These are phyloP conservation scores for Punica granatum DNA, from an alignment of 345 rosid species.

Conservation along the genomic window DNA sequence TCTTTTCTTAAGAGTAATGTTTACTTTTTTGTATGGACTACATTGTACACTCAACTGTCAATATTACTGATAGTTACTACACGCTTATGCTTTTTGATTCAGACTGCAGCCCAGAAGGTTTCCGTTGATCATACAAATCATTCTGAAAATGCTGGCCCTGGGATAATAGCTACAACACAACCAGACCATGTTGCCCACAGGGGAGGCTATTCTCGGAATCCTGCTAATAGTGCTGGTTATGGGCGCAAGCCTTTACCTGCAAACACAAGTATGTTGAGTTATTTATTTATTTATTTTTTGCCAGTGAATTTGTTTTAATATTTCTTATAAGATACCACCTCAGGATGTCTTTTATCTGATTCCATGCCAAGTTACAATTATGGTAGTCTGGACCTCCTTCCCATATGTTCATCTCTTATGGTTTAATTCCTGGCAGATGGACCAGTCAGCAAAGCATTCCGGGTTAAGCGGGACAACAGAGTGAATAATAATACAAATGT, in stretches of 20 bases:
- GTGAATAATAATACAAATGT: slow-evolving; percentile 31
- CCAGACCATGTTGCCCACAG: slow-evolving; percentile 38
- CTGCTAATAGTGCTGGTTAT: slow-evolving; percentile 26
- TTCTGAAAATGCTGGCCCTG: slow-evolving; percentile 22
- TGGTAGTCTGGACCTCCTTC: neutral
- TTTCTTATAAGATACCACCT: no score
- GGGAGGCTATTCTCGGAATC: slow-evolving; percentile 34
- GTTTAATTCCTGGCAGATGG: slow-evolving; percentile 16
- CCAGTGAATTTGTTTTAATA: neutral
- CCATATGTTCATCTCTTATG: neutral
- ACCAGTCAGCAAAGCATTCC: slow-evolving; percentile 38
- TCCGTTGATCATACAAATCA: slow-evolving; percentile 30
- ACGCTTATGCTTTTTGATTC: slow-evolving; percentile 17
- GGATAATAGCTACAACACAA: slow-evolving; percentile 5
- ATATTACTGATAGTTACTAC: neutral
- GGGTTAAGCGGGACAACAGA: slow-evolving; percentile 74
- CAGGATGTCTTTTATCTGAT: no score
- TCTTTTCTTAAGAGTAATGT: neutral
- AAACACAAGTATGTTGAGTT: slow-evolving; percentile 8
- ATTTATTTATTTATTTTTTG: neutral
- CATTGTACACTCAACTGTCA: neutral
- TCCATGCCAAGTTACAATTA: neutral
- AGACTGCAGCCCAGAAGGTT: slow-evolving; percentile 34
- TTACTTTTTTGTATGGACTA: neutral
- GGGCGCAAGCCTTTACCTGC: slow-evolving; percentile 11